Conservation (phyloP, 2,329 filamentous ascomycete genomes). For the Pleomassaria siparia region DNA sequence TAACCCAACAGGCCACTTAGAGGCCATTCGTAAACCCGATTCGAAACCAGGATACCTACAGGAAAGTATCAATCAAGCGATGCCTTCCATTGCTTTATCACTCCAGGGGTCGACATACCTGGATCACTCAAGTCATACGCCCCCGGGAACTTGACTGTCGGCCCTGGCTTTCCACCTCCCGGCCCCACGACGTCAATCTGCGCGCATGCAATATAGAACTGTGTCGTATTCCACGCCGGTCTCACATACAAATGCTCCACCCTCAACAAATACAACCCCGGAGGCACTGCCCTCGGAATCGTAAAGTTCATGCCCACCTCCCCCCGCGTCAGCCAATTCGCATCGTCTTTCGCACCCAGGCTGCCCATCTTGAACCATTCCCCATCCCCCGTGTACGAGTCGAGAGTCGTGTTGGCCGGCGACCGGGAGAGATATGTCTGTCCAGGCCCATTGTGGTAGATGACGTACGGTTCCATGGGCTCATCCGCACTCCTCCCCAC, state of each 20-base stretch:
- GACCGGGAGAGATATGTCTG: slow-evolving; percentile 12
- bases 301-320: slow-evolving; percentile 12
- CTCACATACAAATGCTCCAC: slow-evolving; percentile 15
- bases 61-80: neutral
- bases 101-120: slow-evolving; percentile 3
- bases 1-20: slow-evolving; percentile 8
- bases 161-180: slow-evolving; percentile 10
- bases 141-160: slow-evolving; percentile 16
- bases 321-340: slow-evolving; percentile 7
- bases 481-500: neutral
- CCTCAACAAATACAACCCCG: slow-evolving; percentile 13
- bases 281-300: slow-evolving; percentile 12
- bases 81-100: neutral
- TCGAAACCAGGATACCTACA: slow-evolving; percentile 9
- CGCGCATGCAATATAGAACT: slow-evolving; percentile 18
- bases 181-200: slow-evolving; percentile 10
- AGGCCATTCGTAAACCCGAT: slow-evolving; percentile 12
- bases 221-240: slow-evolving; percentile 10
- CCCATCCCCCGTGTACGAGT: slow-evolving; percentile 11
- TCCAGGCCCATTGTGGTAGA: slow-evolving; percentile 16
- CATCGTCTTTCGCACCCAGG: slow-evolving; percentile 8
- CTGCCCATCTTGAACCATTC: slow-evolving; percentile 18
- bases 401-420: neutral
- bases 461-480: slow-evolving; percentile 12
- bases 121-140: slow-evolving; percentile 11